Evolutionary conservation across 208 protist species (phyloP), one percentile per base, ranked within the genome.

Genomic region (Leptomonas seymouri): DNA sequence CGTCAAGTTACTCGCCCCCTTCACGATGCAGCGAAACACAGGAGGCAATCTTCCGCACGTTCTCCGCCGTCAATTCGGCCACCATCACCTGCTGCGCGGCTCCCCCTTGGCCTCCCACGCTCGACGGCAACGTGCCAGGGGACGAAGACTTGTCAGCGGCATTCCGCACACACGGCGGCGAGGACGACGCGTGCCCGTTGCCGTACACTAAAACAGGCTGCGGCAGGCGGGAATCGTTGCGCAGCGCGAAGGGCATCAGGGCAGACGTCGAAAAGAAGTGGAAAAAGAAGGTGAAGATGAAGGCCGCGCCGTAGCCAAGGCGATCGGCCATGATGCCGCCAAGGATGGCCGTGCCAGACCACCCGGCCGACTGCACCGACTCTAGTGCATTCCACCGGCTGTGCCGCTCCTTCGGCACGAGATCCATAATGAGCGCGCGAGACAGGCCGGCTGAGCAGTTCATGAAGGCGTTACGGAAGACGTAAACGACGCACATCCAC

Each of bases 281-380:
- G 54, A 93, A 93, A 27, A 31, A 66, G 76, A 90, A 93, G 20
- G 87, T 93, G 44, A 90, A 69, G 70, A 93, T 84, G 64, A 93
- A 93, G n/a, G 84, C 75, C 0, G 76, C 74, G 34, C 82, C 82
- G 64, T 93, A 93, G 57, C 82, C 81, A 16, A 70, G 41, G 45
- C 51, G 8, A 60, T 90, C 87, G 15, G 87, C 87, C n/a, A 93
- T 58, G 55, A 78, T 64, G 36, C 87, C 87, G 45, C 87, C 87
- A 0, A 93, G 15, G 39, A 90, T 63, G 8, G 84, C 84, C 20
- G 84, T 87, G 49, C 84, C 87, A 18, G 87, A 90, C 87, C 87
- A 93, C 44, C 80, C 79, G 4, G 82, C 82, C 8, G 76, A 84
- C 68, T 88, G 81, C 25, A 90, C 57, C n/a, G 81, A 88, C 71